A percentile compares a stretch with the other conserved stretches of the same genome.
phyloP scores from a whole-genome alignment of 768 basidiomycete genomes.

The Tricholoma matsutake region DNA sequence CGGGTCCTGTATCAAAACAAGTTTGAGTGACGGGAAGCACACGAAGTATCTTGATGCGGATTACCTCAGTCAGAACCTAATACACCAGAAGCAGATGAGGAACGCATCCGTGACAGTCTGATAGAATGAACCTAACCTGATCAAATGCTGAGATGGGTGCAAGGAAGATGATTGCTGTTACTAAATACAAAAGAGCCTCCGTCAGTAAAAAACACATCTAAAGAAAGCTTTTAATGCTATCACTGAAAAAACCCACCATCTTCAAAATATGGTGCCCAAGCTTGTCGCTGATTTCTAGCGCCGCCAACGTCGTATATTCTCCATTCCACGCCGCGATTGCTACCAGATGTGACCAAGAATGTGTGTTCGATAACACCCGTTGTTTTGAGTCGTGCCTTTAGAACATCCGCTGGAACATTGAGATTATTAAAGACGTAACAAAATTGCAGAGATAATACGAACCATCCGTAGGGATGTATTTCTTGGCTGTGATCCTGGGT shows the following conservation, averaged over 20 bases:
- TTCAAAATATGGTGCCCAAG: constrained; percentile 89
- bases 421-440: constrained; percentile 12
- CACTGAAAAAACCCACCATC: constrained; percentile 50
- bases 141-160: constrained; percentile 88
- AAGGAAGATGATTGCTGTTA: constrained; percentile 85
- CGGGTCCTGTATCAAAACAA: constrained; percentile 49
- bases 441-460: constrained; percentile 21
- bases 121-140: constrained; percentile 40
- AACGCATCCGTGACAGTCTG: constrained; percentile 3
- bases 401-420: constrained; percentile 57
- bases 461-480: constrained; percentile 80
- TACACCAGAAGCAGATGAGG: constrained; percentile 11
- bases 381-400: constrained; percentile 81
- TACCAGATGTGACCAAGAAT: constrained; percentile 61
- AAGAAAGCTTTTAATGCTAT: neutral
- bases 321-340: constrained; percentile 64
- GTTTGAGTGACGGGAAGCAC: constrained; percentile 10
- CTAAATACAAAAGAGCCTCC: constrained; percentile 33
- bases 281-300: constrained; percentile 74
- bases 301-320: constrained; percentile 87
- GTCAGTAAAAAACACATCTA: constrained; percentile 1
- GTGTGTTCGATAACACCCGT: constrained; percentile 78
- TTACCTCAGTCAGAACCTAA: constrained; percentile 69
- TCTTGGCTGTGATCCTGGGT: constrained; percentile 72
- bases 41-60: constrained; percentile 9